Percentiles rank a stretch among this genome's conserved stretches.
Conservation (phyloP, 257 asterid genomes). For the Striga asiatica region DNA sequence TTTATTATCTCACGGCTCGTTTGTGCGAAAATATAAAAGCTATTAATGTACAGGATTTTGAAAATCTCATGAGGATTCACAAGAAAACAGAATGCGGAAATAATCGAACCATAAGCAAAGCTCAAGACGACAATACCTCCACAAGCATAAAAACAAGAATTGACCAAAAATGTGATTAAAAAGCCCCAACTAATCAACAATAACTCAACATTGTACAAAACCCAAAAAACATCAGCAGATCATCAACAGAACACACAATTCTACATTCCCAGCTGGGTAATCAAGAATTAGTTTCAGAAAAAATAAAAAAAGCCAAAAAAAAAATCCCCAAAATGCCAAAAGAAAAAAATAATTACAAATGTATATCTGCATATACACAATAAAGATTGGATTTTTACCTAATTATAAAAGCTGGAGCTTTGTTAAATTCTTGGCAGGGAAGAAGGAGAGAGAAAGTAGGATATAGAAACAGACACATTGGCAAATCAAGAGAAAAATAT, state of each 20-base stretch:
- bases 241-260: background rate
- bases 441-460: slow-evolving; percentile 9
- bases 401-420: slow-evolving; percentile 8
- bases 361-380: too few relatives aligned
- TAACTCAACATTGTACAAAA: background rate
- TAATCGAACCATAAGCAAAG: background rate
- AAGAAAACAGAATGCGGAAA: too few relatives aligned
- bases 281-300: background rate
- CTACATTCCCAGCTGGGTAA: background rate
- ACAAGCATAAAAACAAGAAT: background rate
- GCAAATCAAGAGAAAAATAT: background rate
- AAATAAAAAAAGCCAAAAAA: background rate
- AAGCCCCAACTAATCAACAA: too few relatives aligned
- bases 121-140: background rate
- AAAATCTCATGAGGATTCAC: too few relatives aligned
- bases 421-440: slow-evolving; percentile 13
- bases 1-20: too few relatives aligned
- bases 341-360: too few relatives aligned
- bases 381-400: too few relatives aligned
- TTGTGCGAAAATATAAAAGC: too few relatives aligned
- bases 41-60: background rate
- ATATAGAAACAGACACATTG: slow-evolving; percentile 10
- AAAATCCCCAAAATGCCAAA: too few relatives aligned
- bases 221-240: background rate
- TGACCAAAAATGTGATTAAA: background rate